Base-by-base conservation (phyloP, 495 filamentous ascomycete genomes). In the Letharia lupina region DNA sequence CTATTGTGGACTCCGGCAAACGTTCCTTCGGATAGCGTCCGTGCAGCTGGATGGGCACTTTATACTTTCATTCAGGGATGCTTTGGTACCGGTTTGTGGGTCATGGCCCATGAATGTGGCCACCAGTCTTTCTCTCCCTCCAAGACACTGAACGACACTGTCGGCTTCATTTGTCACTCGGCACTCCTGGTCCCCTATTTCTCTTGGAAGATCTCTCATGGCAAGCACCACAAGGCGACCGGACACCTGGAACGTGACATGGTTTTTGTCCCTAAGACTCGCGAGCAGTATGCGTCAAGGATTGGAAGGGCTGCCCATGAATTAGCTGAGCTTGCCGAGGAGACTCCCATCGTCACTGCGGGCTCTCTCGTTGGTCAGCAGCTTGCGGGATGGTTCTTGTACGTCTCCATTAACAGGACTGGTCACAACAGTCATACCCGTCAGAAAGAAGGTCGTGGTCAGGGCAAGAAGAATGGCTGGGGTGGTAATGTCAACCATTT, bases 171-270 rank as follows among this genome's bases (percentile, higher is more conserved):
- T 74, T 84, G 90, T 68, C 91, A 96, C 77, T 93, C 90, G 23
- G 78, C 86, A 45, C 81, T 96, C 61, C 78, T 95, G 44, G 91
- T 94, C 37, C 91, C 91, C 37, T 96, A 93, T 79, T 94, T 91
- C 78, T 91, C 89, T 69, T 96, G 91, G 91, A 91, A 93, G 80
- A 89, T 94, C 77, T 91, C 89, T 67, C 91, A 96, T 79, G 86
- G 89, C 75, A 91, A 93, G 84, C 91, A 96, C 80, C 91, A 96
- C 84, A 93, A 97, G 82, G 91, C 91, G 60, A 98, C 94, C 50
- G 94, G 92, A 67, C 84, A 98, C 83, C 81, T 98, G 71, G 91
- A 93, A 75, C 90, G 92, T 70, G 94, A 98, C 78, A 97, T 97
- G 91, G 94, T 97, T 66, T 96, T 96, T 79, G 82, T 96, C 4